Conservation (phyloP, 495 filamentous ascomycete genomes). For the Xylaria flabelliformis region DNA sequence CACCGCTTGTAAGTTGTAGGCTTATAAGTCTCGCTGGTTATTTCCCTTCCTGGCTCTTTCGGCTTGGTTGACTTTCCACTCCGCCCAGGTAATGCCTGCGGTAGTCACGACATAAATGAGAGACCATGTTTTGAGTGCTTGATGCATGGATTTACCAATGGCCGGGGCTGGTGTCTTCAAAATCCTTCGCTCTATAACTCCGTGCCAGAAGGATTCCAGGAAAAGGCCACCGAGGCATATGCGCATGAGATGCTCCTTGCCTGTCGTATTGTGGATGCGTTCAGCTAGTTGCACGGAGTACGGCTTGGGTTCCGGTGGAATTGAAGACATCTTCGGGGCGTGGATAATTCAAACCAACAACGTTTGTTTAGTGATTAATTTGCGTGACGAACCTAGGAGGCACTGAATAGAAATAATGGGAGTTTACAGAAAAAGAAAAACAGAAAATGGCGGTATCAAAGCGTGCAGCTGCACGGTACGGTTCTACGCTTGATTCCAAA, state of each 20-base stretch:
- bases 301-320: constrained; percentile 27
- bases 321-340: constrained; percentile 5
- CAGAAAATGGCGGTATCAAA: background rate
- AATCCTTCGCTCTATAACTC: constrained; percentile 25
- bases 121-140: constrained; percentile 27
- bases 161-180: constrained; percentile 27
- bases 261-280: constrained; percentile 32
- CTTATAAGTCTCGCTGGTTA: background rate
- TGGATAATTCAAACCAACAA: background rate
- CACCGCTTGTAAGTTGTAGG: background rate
- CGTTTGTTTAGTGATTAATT: background rate
- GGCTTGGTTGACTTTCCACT: constrained; percentile 26
- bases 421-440: background rate
- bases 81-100: constrained; percentile 32
- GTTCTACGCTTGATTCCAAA: background rate
- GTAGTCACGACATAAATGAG: constrained; percentile 21
- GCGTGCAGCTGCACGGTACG: background rate
- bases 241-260: constrained; percentile 27
- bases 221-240: constrained; percentile 29
- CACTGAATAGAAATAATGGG: background rate
- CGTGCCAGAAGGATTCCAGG: constrained; percentile 32
- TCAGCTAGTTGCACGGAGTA: constrained; percentile 34
- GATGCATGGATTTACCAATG: constrained; percentile 29
- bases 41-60: constrained; percentile 6
- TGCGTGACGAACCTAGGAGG: background rate